These are phyloP conservation scores for Trypanosomatidae sp. DNA, from an alignment of 208 protist species.

Conservation along the genomic window DNA sequence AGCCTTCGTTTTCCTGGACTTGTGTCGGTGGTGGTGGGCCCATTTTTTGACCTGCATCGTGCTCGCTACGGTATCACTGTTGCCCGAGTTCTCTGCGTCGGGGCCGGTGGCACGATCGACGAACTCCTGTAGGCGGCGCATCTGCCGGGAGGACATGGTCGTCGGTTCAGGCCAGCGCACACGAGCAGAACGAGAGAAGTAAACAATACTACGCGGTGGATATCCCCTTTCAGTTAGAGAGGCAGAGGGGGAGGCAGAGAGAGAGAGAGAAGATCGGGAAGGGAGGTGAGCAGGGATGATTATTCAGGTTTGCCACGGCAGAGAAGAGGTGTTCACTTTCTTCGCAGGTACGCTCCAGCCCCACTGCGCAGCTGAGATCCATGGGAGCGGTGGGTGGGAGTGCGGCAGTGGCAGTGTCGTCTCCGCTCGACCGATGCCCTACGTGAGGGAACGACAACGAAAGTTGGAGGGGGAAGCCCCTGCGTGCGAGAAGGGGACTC, in stretches of 20 bases:
- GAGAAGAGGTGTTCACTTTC: too few species aligned
- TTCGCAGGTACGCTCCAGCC: not conserved
- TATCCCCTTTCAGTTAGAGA: not conserved
- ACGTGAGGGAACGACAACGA: too few species aligned
- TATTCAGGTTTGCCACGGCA: not conserved
- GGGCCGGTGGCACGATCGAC: slow-evolving; percentile 68
- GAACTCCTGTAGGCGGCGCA: slow-evolving; percentile 75
- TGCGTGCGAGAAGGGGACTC: too few species aligned
- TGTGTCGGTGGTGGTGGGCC: slow-evolving; percentile 19
- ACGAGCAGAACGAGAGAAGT: not conserved
- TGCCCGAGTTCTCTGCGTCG: slow-evolving; percentile 37
- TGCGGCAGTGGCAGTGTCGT: too few species aligned
- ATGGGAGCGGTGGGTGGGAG: too few species aligned
- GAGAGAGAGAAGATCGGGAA: not conserved
- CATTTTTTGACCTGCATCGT: slow-evolving; percentile 31
- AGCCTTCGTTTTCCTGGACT: slow-evolving; percentile 4
- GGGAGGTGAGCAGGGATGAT: not conserved
- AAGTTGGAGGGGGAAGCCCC: too few species aligned
- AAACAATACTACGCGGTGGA: not conserved
- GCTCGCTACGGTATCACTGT: slow-evolving; percentile 15
- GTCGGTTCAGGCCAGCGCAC: not conserved
- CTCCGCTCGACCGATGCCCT: too few species aligned
- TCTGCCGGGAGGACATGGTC: slow-evolving; percentile 79
- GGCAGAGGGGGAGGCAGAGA: not conserved
- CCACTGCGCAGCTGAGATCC: not conserved